Percentiles rank a stretch among this genome's conserved stretches.
These are phyloP conservation scores for Corylus heterophylla DNA, from an alignment of 306 rosid species.

Conservation along the genomic window DNA sequence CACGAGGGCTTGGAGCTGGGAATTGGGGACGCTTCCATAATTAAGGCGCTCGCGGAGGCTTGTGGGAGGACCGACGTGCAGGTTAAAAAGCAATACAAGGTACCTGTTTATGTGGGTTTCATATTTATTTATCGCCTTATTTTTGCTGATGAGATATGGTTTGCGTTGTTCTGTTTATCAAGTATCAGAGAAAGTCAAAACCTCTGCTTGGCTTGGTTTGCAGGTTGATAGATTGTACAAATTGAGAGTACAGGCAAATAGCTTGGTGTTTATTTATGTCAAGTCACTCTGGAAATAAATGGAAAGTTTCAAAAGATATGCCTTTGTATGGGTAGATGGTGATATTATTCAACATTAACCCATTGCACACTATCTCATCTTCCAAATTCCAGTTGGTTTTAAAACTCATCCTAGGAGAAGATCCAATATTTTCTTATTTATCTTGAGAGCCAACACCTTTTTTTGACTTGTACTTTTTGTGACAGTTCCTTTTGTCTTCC, in stretches of 20 bases:
- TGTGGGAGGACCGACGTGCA: conserved; percentile 67
- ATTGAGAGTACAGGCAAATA: background rate
- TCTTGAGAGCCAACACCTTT: background rate
- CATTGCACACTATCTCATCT: background rate
- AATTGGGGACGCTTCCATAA: conserved; percentile 80
- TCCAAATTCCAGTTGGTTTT: background rate
- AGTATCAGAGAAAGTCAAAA: background rate
- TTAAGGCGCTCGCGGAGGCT: conserved; percentile 82
- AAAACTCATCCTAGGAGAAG: background rate
- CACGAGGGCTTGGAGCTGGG: conserved; percentile 83
- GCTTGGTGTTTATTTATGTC: background rate
- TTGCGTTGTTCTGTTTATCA: background rate
- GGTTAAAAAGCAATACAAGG: conserved; percentile 74
- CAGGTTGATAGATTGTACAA: background rate
- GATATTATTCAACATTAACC: background rate
- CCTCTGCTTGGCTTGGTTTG: background rate
- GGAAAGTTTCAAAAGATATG: background rate
- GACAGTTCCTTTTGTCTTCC: background rate
- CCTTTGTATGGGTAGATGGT: background rate
- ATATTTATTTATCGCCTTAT: background rate
- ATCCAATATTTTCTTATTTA: background rate
- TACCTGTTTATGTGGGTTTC: conserved; percentile 1
- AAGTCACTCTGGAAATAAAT: background rate
- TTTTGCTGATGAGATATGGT: background rate
- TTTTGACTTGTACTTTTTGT: background rate